Conservation (phyloP, 2,329 filamentous ascomycete species). For the Venturia asperata region DNA sequence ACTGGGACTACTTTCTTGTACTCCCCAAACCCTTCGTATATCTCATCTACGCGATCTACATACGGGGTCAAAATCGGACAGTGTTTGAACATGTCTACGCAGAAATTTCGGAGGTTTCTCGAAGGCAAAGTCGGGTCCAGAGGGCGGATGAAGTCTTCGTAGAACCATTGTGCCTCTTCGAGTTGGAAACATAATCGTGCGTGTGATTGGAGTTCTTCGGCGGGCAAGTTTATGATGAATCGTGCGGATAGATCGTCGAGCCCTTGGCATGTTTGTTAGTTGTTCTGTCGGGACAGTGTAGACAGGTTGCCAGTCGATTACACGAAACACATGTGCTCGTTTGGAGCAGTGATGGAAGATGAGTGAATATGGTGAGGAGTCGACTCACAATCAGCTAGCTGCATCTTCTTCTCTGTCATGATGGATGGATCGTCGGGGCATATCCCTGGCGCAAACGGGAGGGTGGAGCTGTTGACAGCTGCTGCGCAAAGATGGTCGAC, state of each 20-base stretch:
- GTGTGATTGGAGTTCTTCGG: conserved; percentile 81
- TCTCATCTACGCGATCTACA: conserved; percentile 68
- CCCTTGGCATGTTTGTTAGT: conserved; percentile 46
- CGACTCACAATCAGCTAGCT: conserved; percentile 75
- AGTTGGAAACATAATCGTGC: conserved; percentile 97
- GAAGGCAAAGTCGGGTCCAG: conserved; percentile 78
- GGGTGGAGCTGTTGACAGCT: background rate
- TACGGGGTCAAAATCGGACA: conserved; percentile 82
- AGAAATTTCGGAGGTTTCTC: conserved; percentile 78
- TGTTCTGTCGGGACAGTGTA: background rate
- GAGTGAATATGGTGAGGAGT: conserved; percentile 5
- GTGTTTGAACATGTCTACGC: conserved; percentile 84
- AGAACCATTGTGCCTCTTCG: conserved; percentile 99
- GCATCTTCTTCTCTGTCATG: conserved; percentile 66
- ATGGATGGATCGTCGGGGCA: conserved; percentile 39
- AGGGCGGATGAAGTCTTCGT: conserved; percentile 97
- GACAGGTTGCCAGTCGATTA: background rate
- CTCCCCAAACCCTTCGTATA: conserved; percentile 83
- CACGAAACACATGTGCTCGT: too few species aligned
- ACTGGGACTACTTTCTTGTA: conserved; percentile 96
- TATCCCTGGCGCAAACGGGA: background rate
- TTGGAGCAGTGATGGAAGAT: background rate
- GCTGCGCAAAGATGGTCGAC: background rate
- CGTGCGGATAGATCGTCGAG: conserved; percentile 96
- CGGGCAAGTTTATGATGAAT: conserved; percentile 94